Conservation (phyloP, 1,284 basidiomycete genomes). For the Pholiota adiposa region DNA sequence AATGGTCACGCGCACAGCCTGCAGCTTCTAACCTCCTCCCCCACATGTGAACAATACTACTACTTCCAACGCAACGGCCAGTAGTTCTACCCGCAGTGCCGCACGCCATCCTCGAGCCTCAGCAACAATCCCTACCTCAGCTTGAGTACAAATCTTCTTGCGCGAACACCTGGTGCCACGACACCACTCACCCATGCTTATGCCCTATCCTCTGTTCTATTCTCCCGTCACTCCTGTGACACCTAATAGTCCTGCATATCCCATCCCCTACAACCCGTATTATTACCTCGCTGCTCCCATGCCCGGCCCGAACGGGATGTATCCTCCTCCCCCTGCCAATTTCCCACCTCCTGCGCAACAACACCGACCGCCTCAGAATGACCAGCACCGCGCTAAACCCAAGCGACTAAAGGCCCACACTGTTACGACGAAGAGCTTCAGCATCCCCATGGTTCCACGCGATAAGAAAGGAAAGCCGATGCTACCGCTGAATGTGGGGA, state of each 20-base stretch:
- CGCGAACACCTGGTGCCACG: slow-evolving; percentile 20
- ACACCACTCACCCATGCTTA: slow-evolving; percentile 30
- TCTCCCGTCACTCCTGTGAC: slow-evolving; percentile 38
- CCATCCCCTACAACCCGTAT: slow-evolving; percentile 44
- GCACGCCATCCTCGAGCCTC: slow-evolving; percentile 24
- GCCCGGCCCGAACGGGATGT: slow-evolving; percentile 35
- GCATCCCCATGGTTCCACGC: slow-evolving; percentile 75
- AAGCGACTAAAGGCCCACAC: slow-evolving; percentile 80
- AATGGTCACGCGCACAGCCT: neutral
- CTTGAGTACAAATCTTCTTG: slow-evolving; percentile 30
- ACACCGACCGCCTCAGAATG: slow-evolving; percentile 29
- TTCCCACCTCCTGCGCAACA: slow-evolving; percentile 24
- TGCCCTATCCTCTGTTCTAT: slow-evolving; percentile 44
- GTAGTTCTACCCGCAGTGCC: slow-evolving; percentile 17
- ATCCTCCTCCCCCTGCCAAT: slow-evolving; percentile 32
- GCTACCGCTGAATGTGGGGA: slow-evolving; percentile 77
- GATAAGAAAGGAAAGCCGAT: slow-evolving; percentile 69
- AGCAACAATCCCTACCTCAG: slow-evolving; percentile 38
- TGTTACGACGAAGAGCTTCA: slow-evolving; percentile 72
- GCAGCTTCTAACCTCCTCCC: slow-evolving; percentile 3
- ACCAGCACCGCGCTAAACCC: slow-evolving; percentile 46
- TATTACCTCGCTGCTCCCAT: slow-evolving; percentile 41
- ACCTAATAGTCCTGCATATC: slow-evolving; percentile 37
- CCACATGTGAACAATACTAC: slow-evolving; percentile 16
- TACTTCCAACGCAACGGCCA: slow-evolving; percentile 10